Evolutionary conservation across 1,139 yeast genomes (phyloP).

Genomic region (Geotrichum bryndzae): DNA sequence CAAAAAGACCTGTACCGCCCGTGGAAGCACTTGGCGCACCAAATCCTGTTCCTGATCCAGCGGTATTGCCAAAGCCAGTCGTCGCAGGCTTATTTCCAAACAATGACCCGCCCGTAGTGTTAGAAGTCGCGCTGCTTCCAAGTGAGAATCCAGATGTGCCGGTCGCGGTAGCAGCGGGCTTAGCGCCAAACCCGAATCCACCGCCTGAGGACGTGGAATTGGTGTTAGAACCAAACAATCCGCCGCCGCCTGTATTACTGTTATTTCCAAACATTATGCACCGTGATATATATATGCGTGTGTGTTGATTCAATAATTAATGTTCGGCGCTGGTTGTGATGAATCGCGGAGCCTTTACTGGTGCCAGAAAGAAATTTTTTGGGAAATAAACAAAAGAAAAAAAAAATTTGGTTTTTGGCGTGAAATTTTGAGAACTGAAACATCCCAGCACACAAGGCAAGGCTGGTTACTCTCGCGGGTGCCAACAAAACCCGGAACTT

Average conservation of each 20-base stretch:
- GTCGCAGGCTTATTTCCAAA: slow-evolving; percentile 10
- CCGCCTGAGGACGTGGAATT: neutral
- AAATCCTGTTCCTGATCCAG: neutral
- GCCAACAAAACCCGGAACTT: neutral
- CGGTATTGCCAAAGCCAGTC: neutral
- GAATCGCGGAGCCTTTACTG: neutral
- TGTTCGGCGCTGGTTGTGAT: neutral
- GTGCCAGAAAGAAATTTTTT: neutral
- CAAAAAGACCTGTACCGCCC: slow-evolving; percentile 11
- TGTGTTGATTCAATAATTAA: neutral
- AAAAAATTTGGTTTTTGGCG: neutral
- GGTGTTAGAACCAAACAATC: slow-evolving; percentile 1
- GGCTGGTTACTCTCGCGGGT: neutral
- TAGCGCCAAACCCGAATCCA: slow-evolving; percentile 6
- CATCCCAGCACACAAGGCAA: neutral
- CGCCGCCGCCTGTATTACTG: neutral
- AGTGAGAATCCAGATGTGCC: neutral
- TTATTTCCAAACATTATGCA: neutral
- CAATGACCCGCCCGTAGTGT: slow-evolving; percentile 3
- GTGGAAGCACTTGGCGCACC: neutral
- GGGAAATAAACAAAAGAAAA: neutral
- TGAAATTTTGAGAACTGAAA: neutral
- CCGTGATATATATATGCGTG: neutral
- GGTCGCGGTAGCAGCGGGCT: slow-evolving; percentile 1
- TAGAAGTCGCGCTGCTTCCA: neutral